Evolutionary conservation across 1,284 basidiomycete species (phyloP).

Genomic region (Agroathelia rolfsii): DNA sequence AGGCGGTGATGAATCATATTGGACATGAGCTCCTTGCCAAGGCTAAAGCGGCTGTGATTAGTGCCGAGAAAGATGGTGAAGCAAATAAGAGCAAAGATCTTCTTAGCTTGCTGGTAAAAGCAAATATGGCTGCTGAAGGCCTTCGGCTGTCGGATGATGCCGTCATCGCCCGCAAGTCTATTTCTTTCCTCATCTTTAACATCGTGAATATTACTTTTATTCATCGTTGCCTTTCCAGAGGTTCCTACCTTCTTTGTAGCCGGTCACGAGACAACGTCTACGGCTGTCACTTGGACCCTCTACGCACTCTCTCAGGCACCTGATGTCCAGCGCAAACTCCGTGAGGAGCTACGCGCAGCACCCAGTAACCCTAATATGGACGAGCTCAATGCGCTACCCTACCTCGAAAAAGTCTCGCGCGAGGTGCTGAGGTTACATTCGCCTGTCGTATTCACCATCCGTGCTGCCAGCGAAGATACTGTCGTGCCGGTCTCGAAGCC

Average conservation of each 20-base stretch:
- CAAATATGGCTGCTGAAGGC: constrained; percentile 52
- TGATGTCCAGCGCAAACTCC: constrained; percentile 45
- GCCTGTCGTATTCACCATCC: constrained; percentile 27
- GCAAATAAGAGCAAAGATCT: constrained; percentile 34
- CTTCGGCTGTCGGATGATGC: constrained; percentile 66
- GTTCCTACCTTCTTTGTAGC: constrained; percentile 73
- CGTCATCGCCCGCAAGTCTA: constrained; percentile 57
- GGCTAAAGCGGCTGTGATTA: constrained; percentile 27
- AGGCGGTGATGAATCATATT: constrained; percentile 21
- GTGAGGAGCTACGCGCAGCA: constrained; percentile 38
- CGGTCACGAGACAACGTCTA: constrained; percentile 52
- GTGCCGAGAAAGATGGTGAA: constrained; percentile 12
- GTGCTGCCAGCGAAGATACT: constrained; percentile 21
- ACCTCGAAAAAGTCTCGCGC: constrained; percentile 23
- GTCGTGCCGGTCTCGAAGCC: constrained; percentile 28
- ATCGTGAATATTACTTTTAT: too few relatives aligned
- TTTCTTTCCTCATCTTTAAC: constrained; percentile 11
- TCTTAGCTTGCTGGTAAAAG: constrained; percentile 44
- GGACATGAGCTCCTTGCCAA: constrained; percentile 35
- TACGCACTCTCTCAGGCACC: constrained; percentile 51
- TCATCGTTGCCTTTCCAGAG: too few relatives aligned
- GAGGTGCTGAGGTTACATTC: constrained; percentile 31
- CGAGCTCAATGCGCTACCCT: constrained; percentile 20
- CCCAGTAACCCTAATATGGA: constrained; percentile 20
- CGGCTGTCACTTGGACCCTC: constrained; percentile 65